phyloP scores from a whole-genome alignment of 495 filamentous ascomycete species.

The Aspergillus conjunctus region DNA sequence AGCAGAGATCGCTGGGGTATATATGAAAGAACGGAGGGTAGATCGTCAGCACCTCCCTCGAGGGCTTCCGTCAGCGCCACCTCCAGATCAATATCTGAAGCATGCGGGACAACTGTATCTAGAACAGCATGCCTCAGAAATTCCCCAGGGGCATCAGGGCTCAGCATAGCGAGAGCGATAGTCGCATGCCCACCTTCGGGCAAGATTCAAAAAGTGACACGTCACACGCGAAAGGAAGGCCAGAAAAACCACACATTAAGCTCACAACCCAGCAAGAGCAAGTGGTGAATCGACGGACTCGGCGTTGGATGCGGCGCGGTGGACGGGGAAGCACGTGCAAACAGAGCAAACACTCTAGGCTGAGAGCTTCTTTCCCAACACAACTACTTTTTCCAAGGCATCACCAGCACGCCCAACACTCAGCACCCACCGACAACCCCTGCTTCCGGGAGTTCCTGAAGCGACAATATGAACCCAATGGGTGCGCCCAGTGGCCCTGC shows the following conservation, averaged over 20 bases:
- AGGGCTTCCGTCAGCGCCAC: conserved; percentile 54
- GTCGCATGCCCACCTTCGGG: conserved; percentile 29
- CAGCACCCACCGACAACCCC: conserved; percentile 7
- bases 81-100: conserved; percentile 66
- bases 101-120: conserved; percentile 75
- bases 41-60: conserved; percentile 48
- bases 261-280: not conserved
- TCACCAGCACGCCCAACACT: conserved; percentile 6
- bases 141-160: conserved; percentile 50
- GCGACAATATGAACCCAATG: conserved; percentile 62
- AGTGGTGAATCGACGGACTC: not conserved
- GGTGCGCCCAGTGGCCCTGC: conserved; percentile 56
- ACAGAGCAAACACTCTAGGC: conserved; percentile 34
- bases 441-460: conserved; percentile 7
- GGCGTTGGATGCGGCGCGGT: not conserved
- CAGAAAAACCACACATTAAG: not conserved
- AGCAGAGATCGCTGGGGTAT: conserved; percentile 57
- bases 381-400: conserved; percentile 27
- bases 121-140: conserved; percentile 74
- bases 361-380: conserved; percentile 26
- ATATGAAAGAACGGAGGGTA: conserved; percentile 49
- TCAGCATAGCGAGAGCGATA: conserved; percentile 40
- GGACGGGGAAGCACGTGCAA: conserved; percentile 27
- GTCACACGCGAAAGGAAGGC: not conserved
- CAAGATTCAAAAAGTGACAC: conserved; percentile 1